Conservation (phyloP, 495 filamentous ascomycete genomes). For the Astrothelium subdiscretum region DNA sequence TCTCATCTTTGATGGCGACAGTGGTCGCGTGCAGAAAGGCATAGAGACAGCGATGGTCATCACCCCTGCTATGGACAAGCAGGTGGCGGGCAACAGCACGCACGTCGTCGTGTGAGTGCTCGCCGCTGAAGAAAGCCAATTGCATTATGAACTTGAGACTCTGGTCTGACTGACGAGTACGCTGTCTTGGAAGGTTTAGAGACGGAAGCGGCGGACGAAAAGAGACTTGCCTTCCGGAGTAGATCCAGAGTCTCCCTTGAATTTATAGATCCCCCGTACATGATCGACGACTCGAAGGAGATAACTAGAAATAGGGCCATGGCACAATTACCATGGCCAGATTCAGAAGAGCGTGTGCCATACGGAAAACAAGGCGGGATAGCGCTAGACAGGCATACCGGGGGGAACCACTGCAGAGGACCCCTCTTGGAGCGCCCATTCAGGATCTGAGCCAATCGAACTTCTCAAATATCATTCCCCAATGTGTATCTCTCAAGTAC, state of each 20-base stretch:
- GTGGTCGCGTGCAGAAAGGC: neutral
- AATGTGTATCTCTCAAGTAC: too few relatives aligned
- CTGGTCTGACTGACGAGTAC: neutral
- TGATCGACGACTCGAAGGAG: neutral
- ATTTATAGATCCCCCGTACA: neutral
- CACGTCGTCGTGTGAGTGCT: neutral
- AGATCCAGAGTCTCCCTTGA: neutral
- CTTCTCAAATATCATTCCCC: too few relatives aligned
- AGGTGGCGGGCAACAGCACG: neutral
- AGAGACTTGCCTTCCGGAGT: neutral
- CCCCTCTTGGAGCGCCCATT: too few relatives aligned
- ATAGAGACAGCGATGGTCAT: neutral
- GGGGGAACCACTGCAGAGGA: too few relatives aligned
- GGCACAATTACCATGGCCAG: neutral
- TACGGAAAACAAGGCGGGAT: neutral
- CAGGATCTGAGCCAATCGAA: too few relatives aligned
- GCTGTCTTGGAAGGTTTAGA: neutral
- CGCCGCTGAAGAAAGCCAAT: neutral
- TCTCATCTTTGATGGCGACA: neutral
- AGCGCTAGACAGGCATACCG: neutral
- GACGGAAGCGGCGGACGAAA: neutral
- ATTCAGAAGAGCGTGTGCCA: neutral
- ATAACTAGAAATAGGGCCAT: neutral
- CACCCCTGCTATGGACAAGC: neutral
- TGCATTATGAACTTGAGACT: neutral